Evolutionary conservation across 306 rosid genomes (phyloP).

Genomic region (Sicyos baderoa): DNA sequence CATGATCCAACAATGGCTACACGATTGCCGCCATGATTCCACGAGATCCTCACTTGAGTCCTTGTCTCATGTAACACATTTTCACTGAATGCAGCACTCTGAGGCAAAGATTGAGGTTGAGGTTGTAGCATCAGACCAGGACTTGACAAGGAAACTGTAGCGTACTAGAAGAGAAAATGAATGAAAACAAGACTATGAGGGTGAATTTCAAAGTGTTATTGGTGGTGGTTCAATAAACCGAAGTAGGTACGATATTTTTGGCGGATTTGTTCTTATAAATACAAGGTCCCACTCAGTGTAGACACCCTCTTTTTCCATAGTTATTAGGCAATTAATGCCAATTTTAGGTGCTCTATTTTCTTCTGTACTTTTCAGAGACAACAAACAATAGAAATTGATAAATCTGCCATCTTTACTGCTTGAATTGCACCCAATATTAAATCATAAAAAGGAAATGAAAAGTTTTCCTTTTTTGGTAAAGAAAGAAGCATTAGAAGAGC

Average conservation of each 20-base stretch:
- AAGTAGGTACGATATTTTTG: conserved; percentile 16
- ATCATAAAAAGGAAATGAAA: conserved; percentile 3
- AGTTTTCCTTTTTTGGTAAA: not conserved
- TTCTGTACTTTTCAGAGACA: conserved; percentile 10
- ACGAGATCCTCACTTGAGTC: conserved; percentile 44
- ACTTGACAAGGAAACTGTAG: conserved; percentile 26
- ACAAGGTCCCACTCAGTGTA: conserved; percentile 17
- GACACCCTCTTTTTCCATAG: conserved; percentile 14
- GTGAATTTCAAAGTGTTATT: conserved; percentile 6
- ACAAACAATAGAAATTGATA: not conserved
- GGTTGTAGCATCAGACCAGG: conserved; percentile 23
- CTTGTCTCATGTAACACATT: conserved; percentile 29
- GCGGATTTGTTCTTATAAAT: conserved; percentile 17
- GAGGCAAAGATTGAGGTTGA: conserved; percentile 25
- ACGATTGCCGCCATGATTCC: conserved; percentile 57
- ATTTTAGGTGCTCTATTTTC: conserved; percentile 14
- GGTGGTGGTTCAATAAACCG: conserved; percentile 10
- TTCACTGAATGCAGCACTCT: conserved; percentile 28
- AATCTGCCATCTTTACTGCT: not conserved
- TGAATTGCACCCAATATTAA: conserved; percentile 3
- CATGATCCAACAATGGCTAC: conserved; percentile 74
- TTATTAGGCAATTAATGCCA: conserved; percentile 13
- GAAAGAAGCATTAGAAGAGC: not conserved
- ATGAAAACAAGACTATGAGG: conserved; percentile 23
- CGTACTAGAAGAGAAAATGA: conserved; percentile 37